Evolutionary conservation across 306 rosid species (phyloP), one percentile per base, ranked within the genome.

Genomic region (Ochetophila trinervis): DNA sequence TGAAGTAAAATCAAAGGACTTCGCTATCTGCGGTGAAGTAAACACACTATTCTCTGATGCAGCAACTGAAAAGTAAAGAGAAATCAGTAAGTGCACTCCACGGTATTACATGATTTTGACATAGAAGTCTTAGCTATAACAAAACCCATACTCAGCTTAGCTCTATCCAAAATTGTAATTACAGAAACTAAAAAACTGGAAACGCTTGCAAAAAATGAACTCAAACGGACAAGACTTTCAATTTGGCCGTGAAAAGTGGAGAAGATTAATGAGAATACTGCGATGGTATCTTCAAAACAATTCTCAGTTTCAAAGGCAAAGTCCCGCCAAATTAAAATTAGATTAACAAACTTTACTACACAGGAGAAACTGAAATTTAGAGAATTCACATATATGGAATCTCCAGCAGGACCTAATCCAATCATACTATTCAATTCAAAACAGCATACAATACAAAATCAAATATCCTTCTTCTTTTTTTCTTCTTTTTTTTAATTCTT

Each of bases 21-120:
- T 92, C 27, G 96, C 81, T 5, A 74, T 61, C 80, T 89, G 91
- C 6, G 93, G 92, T 71, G 98, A 92, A 30, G 83, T 84, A 60
- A 84, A 89, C 34, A 76, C 83, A 10, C 88, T 88, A 82, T 85
- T 87, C 53, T 81, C 85, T 40, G 96, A 75, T 2, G 95, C 86
- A 19, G 87, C 84, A 69, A 77, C 98, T 92, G 95, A 77, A 79
- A 82, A 6, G 56, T 5, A 27, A 57, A 58, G 72, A 66, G n/a
- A 19, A 50, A 52, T 34, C 40, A 32, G 1, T 32, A 61, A 52
- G 61, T 21, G 32, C 27, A 68, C 18, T 8, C 22, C 15, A n/a
- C 24, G 47, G 5, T 23, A 60, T 18, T 16, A 57, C 47, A 50
- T 40, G 40, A 56, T 23, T 22, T 37, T 57, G 14, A 20, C 61